These are phyloP conservation scores for Acacia melanoxylon DNA, from an alignment of 306 rosid genomes.

Conservation along the genomic window DNA sequence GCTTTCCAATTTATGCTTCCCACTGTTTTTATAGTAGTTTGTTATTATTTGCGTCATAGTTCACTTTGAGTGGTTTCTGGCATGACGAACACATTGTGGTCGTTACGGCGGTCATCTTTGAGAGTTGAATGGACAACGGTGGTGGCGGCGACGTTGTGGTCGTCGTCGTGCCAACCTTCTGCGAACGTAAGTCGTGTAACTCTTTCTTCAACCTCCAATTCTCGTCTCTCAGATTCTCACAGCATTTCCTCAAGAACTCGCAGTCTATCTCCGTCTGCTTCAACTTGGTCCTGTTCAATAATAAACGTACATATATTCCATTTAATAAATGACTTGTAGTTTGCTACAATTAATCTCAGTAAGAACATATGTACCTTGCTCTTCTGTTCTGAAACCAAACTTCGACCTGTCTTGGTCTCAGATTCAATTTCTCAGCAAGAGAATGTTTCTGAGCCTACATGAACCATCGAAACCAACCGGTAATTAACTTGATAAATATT, in stretches of 20 bases:
- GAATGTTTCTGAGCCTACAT: slow-evolving; percentile 69
- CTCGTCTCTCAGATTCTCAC: slow-evolving; percentile 65
- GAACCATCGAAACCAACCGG: slow-evolving; percentile 7
- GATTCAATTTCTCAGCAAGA: slow-evolving; percentile 69
- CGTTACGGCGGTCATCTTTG: slow-evolving; percentile 32
- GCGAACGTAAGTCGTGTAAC: slow-evolving; percentile 56
- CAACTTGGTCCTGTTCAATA: slow-evolving; percentile 67
- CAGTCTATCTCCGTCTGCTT: slow-evolving; percentile 82
- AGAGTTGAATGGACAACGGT: slow-evolving; percentile 40
- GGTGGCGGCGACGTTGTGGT: background rate
- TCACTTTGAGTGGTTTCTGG: slow-evolving; percentile 32
- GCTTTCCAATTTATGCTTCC: slow-evolving; percentile 24
- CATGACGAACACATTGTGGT: slow-evolving; percentile 28
- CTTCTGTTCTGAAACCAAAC: slow-evolving; percentile 97
- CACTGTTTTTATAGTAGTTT: background rate
- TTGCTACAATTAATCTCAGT: background rate
- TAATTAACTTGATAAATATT: background rate
- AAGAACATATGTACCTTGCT: slow-evolving; percentile 60
- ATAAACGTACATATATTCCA: too few relatives aligned
- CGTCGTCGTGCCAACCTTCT: slow-evolving; percentile 31
- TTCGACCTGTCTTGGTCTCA: slow-evolving; percentile 85
- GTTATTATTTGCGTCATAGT: slow-evolving; percentile 10
- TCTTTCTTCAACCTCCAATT: slow-evolving; percentile 75
- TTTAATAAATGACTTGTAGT: too few relatives aligned
- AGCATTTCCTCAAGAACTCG: slow-evolving; percentile 70